Conservation (phyloP, 805 yeast species). For the Ogataea allantospora region DNA sequence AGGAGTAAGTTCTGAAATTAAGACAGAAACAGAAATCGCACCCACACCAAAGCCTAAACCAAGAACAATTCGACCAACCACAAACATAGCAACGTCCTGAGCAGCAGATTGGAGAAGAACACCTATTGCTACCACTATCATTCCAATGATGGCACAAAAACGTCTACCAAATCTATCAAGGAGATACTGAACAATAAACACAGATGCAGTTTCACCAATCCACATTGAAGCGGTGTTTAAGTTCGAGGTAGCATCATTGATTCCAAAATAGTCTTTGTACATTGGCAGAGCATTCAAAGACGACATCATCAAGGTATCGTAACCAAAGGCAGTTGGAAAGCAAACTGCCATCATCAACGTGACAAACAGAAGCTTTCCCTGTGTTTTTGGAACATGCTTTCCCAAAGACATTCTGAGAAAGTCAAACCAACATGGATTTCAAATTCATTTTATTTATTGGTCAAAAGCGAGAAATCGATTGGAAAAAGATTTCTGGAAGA, state of each 20-base stretch:
- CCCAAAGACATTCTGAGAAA: not conserved
- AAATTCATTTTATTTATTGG: not conserved
- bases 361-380: conserved; percentile 1
- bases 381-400: conserved; percentile 1
- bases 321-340: conserved; percentile 25
- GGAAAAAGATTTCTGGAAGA: not conserved
- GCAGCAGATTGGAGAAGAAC: conserved; percentile 46
- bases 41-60: conserved; percentile 22
- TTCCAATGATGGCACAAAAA: conserved; percentile 50
- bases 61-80: conserved; percentile 38
- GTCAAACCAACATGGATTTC: not conserved
- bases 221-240: conserved; percentile 20
- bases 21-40: conserved; percentile 27
- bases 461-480: not conserved
- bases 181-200: conserved; percentile 2
- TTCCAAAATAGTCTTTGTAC: conserved; percentile 14
- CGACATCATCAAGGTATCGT: conserved; percentile 24
- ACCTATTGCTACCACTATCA: conserved; percentile 51
- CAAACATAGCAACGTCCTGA: conserved; percentile 30
- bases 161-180: conserved; percentile 49
- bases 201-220: conserved; percentile 27
- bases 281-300: conserved; percentile 15
- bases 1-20: conserved; percentile 32
- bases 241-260: conserved; percentile 11
- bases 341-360: conserved; percentile 10